A percentile compares a stretch with the other conserved stretches of the same genome.
Conservation (phyloP, 2,329 filamentous ascomycete species). For the Aspergillus clavatus region DNA sequence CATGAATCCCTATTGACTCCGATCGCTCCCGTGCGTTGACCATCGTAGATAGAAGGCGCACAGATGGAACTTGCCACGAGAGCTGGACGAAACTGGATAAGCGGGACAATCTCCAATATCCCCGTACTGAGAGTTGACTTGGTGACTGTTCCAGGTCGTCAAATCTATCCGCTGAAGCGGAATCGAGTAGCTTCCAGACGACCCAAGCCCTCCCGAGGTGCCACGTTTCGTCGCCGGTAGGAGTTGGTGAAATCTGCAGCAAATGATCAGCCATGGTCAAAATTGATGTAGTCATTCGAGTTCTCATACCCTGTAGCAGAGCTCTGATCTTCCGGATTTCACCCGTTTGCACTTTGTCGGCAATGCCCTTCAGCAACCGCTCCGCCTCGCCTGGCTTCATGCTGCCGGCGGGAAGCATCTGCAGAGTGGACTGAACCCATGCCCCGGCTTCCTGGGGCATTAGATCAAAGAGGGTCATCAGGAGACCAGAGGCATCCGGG, state of each 20-base stretch:
- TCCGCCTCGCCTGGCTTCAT: constrained; percentile 76
- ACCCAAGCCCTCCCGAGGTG: constrained; percentile 86
- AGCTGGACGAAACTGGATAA: not conserved
- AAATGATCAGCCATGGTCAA: constrained; percentile 7
- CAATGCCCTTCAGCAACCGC: constrained; percentile 73
- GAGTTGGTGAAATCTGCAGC: constrained; percentile 83
- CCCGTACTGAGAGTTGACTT: not conserved
- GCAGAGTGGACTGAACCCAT: constrained; percentile 81
- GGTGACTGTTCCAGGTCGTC: not conserved
- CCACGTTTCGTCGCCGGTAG: constrained; percentile 88
- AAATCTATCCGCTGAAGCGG: constrained; percentile 60
- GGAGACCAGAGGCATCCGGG: constrained; percentile 85
- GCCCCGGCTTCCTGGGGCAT: constrained; percentile 70
- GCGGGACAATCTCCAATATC: not conserved
- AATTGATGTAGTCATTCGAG: not conserved
- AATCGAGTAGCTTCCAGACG: constrained; percentile 82
- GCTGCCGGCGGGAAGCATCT: constrained; percentile 75
- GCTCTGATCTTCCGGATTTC: constrained; percentile 75
- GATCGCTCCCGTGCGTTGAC: not conserved
- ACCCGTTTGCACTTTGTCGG: constrained; percentile 65
- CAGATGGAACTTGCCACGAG: not conserved
- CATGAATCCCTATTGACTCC: not conserved
- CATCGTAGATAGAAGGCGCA: not conserved
- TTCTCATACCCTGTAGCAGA: constrained; percentile 60
- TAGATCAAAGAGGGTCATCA: constrained; percentile 83